phyloP scores from a whole-genome alignment of 805 yeast species.

The Teunomyces panamensis region DNA sequence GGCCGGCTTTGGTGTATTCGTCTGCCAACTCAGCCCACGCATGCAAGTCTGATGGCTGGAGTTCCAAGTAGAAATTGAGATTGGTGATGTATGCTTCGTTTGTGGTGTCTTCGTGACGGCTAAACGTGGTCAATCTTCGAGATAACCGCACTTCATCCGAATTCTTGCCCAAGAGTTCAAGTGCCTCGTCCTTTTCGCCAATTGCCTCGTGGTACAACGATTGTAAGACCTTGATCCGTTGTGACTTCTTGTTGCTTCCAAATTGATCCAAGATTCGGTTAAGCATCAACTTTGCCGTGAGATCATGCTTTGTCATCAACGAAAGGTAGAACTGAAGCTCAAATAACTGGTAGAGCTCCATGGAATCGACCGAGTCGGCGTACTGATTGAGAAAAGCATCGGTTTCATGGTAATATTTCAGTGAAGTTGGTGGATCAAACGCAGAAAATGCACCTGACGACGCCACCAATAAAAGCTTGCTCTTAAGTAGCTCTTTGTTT shows the following conservation, averaged over 20 bases:
- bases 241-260: slow-evolving; percentile 48
- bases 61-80: slow-evolving; percentile 53
- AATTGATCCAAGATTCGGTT: slow-evolving; percentile 68
- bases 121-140: slow-evolving; percentile 35
- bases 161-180: slow-evolving; percentile 23
- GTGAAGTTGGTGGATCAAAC: slow-evolving; percentile 45
- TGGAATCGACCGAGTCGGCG: slow-evolving; percentile 36
- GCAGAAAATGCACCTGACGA: slow-evolving; percentile 49
- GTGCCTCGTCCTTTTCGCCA: slow-evolving; percentile 32
- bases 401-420: slow-evolving; percentile 40
- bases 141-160: slow-evolving; percentile 37
- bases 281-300: slow-evolving; percentile 65
- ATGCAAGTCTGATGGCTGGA: slow-evolving; percentile 71
- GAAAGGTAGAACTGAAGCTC: slow-evolving; percentile 72
- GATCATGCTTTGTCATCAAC: slow-evolving; percentile 58
- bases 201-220: slow-evolving; percentile 58
- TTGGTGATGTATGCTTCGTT: slow-evolving; percentile 49
- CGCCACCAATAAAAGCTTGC: slow-evolving; percentile 50
- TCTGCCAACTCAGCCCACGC: slow-evolving; percentile 77
- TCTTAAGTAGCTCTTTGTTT: slow-evolving; percentile 22
- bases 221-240: slow-evolving; percentile 53
- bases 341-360: slow-evolving; percentile 52
- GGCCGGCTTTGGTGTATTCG: slow-evolving; percentile 58
- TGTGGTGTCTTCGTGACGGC: slow-evolving; percentile 22
- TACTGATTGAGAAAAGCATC: slow-evolving; percentile 27